These are phyloP conservation scores for Parafenestella ontariensis DNA, from an alignment of 2,329 filamentous ascomycete species.

Conservation along the genomic window DNA sequence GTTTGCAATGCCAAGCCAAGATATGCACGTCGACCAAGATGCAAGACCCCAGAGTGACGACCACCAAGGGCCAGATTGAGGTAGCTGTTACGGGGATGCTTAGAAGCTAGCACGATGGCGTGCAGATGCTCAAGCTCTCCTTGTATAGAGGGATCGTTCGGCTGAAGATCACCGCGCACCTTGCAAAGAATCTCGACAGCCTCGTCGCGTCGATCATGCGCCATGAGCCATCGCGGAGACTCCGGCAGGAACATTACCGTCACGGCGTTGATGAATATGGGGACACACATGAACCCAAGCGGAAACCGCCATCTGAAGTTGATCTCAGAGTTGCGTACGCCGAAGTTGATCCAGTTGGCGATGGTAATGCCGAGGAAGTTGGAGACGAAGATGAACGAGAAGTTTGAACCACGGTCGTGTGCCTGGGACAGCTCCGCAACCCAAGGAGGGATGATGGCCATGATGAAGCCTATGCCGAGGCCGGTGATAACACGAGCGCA, in stretches of 20 bases:
- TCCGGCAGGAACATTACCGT: constrained; percentile 46
- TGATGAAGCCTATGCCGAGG: constrained; percentile 71
- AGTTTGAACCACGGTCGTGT: constrained; percentile 70
- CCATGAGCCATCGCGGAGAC: constrained; percentile 56
- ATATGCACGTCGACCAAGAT: background rate
- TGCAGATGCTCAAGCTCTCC: constrained; percentile 1
- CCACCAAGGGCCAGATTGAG: background rate
- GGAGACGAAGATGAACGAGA: constrained; percentile 75
- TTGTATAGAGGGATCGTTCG: background rate
- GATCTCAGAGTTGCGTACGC: constrained; percentile 56
- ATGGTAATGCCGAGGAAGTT: constrained; percentile 65
- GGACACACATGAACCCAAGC: constrained; percentile 70
- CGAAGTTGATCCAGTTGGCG: constrained; percentile 60
- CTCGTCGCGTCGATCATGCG: constrained; percentile 55
- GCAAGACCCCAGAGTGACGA: background rate
- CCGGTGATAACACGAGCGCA: constrained; percentile 66
- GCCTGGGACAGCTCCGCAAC: constrained; percentile 72
- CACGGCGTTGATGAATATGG: constrained; percentile 52
- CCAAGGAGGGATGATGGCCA: constrained; percentile 74
- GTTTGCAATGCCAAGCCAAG: background rate
- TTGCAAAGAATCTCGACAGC: constrained; percentile 21
- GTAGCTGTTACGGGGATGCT: background rate
- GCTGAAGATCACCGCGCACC: constrained; percentile 4
- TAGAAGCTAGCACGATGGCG: constrained; percentile 1
- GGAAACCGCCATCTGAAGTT: constrained; percentile 69